A percentile compares a stretch with the other conserved stretches of the same genome.
Evolutionary conservation across 129 eudicot species (phyloP).

Genomic region (Flaveria robusta): DNA sequence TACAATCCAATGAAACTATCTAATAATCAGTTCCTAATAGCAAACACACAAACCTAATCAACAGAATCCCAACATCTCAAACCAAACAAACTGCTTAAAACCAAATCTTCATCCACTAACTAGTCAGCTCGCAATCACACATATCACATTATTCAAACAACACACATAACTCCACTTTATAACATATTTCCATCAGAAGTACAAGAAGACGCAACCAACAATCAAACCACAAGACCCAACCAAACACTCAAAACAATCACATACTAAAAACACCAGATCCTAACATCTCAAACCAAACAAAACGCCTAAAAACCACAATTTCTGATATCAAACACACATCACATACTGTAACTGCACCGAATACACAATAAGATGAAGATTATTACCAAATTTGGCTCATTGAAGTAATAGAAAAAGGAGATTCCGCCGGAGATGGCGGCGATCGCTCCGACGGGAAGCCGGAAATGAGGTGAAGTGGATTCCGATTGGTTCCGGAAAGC

Average conservation of each 20-base stretch:
- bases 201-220: too few species aligned
- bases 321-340: not conserved
- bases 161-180: not conserved
- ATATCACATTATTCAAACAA: slow-evolving; percentile 17
- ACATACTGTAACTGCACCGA: not conserved
- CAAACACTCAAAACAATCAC: not conserved
- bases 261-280: too few species aligned
- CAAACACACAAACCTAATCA: slow-evolving; percentile 17
- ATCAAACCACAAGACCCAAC: too few species aligned
- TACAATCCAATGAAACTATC: slow-evolving; percentile 4
- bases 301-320: not conserved
- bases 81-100: not conserved
- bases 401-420: slow-evolving; percentile 56
- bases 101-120: not conserved
- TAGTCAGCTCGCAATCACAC: slow-evolving; percentile 2
- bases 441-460: slow-evolving; percentile 69
- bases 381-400: slow-evolving; percentile 70
- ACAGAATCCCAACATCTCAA: slow-evolving; percentile 4
- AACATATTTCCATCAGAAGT: too few species aligned
- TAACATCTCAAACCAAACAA: too few species aligned
- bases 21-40: not conserved
- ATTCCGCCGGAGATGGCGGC: slow-evolving; percentile 89
- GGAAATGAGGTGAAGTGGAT: slow-evolving; percentile 39
- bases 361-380: slow-evolving; percentile 9
- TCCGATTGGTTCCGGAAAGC: slow-evolving; percentile 48